Base-by-base conservation (phyloP, 1,284 basidiomycete species). In the Pisolithus thermaeus region DNA sequence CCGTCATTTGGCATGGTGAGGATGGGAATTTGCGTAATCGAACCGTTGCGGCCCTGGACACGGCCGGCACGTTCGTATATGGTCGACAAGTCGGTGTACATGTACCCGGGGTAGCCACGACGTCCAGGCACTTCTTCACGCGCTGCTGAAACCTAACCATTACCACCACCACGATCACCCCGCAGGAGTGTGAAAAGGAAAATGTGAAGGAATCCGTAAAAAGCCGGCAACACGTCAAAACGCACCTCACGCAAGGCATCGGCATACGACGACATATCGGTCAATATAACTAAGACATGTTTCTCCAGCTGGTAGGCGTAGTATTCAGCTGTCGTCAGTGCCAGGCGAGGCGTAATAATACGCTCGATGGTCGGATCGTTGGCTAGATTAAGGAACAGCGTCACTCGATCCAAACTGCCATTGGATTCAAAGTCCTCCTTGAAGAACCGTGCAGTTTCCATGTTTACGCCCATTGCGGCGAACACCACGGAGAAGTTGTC, bases 351-450 rank as follows among this genome's bases (percentile, higher is more conserved):
- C 14, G 97, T 99, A 65, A 99, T 98, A 73, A 99, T 99, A 76
- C 97, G 92, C 72, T 99, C 97, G 70, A 99, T 99, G 58, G 97
- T 99, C n/a, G 97, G 97, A 71, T 99, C 97, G 67, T 98, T 99
- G 47, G 97, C 97, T 66, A 99, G 76, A 77, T 99, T 99, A 71
- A 99, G 81, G 87, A 99, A 99, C 56, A 99, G 79, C 7, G 97
- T 99, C 50, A 97, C 94, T 65, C 97, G 90, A 73, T 98, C 95
- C 59, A 99, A 81, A 78, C 90, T 92, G 47, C 97, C 97, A 67
- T 97, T 98, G 69, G 97, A 96, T 73, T 99, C 95, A 70, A 99
- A 99, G 77, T 99, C 97, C 70, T 97, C 92, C 74, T 97, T 96
- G 88, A 99, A 99, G 81, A 98, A 99, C 50, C 97, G 86, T 30